Percentiles rank a stretch among this genome's conserved stretches.
These are phyloP conservation scores for Boletus rex-veris DNA, from an alignment of 768 basidiomycete genomes.

Conservation along the genomic window DNA sequence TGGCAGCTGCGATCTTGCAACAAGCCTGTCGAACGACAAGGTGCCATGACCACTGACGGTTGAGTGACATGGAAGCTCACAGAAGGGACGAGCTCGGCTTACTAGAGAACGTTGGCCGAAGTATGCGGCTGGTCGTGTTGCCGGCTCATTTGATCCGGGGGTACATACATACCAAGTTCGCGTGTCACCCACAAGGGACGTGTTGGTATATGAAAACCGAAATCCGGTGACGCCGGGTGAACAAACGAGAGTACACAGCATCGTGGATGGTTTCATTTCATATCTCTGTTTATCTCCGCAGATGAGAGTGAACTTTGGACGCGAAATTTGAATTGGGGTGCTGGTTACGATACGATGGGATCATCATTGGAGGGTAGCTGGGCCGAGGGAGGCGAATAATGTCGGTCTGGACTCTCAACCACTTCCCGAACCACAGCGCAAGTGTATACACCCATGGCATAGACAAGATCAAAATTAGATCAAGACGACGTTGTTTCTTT, in stretches of 20 bases:
- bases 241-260: slow-evolving; percentile 6
- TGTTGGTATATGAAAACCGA: neutral
- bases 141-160: slow-evolving; percentile 9
- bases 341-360: slow-evolving; percentile 12
- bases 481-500: slow-evolving; percentile 23
- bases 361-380: neutral
- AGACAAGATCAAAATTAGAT: slow-evolving; percentile 5
- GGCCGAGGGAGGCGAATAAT: neutral
- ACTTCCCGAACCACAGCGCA: too few species aligned
- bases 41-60: neutral
- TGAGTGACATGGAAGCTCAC: neutral
- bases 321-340: slow-evolving; percentile 7
- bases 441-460: too few species aligned
- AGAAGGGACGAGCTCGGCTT: neutral
- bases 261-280: slow-evolving; percentile 6
- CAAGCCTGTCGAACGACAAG: neutral
- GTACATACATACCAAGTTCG: neutral
- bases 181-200: too few species aligned
- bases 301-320: neutral
- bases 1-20: neutral
- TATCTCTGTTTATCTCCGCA: slow-evolving; percentile 26
- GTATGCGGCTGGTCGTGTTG: neutral
- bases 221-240: slow-evolving; percentile 5
- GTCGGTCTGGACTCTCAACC: neutral
- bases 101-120: neutral